Percentiles rank a stretch among this genome's conserved stretches.
These are phyloP conservation scores for Debaryomyces hansenii DNA, from an alignment of 805 yeast genomes.

Conservation along the genomic window DNA sequence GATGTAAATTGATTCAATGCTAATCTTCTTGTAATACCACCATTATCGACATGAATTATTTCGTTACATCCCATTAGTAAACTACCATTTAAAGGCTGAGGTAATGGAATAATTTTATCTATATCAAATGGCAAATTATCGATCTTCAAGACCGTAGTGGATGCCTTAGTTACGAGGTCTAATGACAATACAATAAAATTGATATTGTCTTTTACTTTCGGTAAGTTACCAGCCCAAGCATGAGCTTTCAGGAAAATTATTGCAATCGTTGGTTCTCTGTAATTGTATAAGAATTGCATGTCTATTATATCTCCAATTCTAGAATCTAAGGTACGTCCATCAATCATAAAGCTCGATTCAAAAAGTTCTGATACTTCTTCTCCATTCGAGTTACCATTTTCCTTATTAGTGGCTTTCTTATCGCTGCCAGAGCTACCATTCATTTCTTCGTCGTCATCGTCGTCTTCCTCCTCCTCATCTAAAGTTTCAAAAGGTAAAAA, in stretches of 20 bases:
- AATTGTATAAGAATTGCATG: slow-evolving; percentile 68
- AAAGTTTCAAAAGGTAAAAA: slow-evolving; percentile 62
- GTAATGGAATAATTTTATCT: slow-evolving; percentile 61
- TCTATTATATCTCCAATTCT: slow-evolving; percentile 67
- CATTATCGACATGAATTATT: slow-evolving; percentile 73
- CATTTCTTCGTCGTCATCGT: slow-evolving; percentile 13
- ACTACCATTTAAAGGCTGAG: slow-evolving; percentile 67
- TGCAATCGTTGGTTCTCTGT: slow-evolving; percentile 80
- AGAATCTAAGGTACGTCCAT: slow-evolving; percentile 55
- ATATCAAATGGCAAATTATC: slow-evolving; percentile 74
- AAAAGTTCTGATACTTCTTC: slow-evolving; percentile 24
- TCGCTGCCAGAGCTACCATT: slow-evolving; percentile 3
- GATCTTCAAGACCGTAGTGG: slow-evolving; percentile 68
- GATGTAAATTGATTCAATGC: slow-evolving; percentile 59
- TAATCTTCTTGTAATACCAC: slow-evolving; percentile 65
- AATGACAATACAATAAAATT: slow-evolving; percentile 65
- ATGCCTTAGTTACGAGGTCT: slow-evolving; percentile 54
- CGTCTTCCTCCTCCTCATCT: slow-evolving; percentile 35
- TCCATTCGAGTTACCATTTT: not conserved
- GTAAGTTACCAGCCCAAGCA: slow-evolving; percentile 79
- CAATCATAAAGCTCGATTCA: slow-evolving; percentile 58
- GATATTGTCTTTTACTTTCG: slow-evolving; percentile 61
- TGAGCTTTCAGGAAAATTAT: slow-evolving; percentile 53
- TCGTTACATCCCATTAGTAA: slow-evolving; percentile 74
- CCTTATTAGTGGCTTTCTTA: slow-evolving; percentile 14